These are phyloP conservation scores for Rugonectria rugulosa DNA, from an alignment of 2,329 filamentous ascomycete genomes.

Conservation along the genomic window DNA sequence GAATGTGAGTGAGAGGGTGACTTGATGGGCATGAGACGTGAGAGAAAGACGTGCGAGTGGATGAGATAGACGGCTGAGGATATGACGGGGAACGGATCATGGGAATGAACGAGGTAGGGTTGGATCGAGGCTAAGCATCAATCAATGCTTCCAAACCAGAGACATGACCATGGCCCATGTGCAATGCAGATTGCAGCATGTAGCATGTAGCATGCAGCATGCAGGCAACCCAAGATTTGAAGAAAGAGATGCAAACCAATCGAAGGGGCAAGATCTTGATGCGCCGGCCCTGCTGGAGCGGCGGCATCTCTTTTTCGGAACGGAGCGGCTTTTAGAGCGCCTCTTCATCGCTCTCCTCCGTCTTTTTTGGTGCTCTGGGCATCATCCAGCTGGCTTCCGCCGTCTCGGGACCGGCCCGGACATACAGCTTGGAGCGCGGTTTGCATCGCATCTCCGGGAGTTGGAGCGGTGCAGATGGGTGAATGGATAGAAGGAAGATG, in stretches of 20 bases:
- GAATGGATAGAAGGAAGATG: no score
- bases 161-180: constrained; percentile 13
- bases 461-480: not conserved
- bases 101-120: constrained; percentile 9
- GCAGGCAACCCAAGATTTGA: constrained; percentile 4
- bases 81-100: not conserved
- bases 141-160: not conserved
- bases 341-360: constrained; percentile 7
- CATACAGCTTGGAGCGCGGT: constrained; percentile 29
- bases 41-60: constrained; percentile 3
- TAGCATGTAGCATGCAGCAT: constrained; percentile 15
- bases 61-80: constrained; percentile 10
- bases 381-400: constrained; percentile 15
- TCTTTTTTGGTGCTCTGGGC: not conserved
- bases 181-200: constrained; percentile 16
- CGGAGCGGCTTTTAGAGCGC: constrained; percentile 7
- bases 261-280: constrained; percentile 26
- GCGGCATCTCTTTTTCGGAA: constrained; percentile 1
- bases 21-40: not conserved
- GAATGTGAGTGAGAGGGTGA: not conserved
- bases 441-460: constrained; percentile 13
- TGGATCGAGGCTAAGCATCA: constrained; percentile 2
- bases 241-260: constrained; percentile 36
- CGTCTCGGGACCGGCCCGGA: constrained; percentile 36
- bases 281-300: constrained; percentile 4